Conservation (phyloP, 2,329 filamentous ascomycete species). For the Penicillium sp. region DNA sequence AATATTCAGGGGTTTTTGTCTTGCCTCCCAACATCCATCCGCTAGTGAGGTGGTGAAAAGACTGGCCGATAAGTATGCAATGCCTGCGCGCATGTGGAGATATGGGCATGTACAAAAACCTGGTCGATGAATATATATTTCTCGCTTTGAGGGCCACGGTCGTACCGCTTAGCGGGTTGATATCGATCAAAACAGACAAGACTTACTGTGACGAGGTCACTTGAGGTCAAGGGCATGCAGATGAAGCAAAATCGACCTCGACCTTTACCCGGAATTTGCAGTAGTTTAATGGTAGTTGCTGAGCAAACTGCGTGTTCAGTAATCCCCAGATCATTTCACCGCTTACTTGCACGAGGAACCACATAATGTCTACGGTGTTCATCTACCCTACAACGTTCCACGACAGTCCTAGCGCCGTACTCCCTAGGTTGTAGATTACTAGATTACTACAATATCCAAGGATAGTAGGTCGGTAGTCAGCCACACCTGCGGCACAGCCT, state of each 20-base stretch:
- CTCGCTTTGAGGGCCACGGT: neutral
- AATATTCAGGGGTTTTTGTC: slow-evolving; percentile 17
- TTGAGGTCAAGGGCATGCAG: slow-evolving; percentile 4
- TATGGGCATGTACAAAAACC: slow-evolving; percentile 57
- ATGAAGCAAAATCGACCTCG: neutral
- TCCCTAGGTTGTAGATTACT: neutral
- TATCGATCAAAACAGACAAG: neutral
- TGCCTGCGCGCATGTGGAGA: slow-evolving; percentile 93
- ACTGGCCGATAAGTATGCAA: slow-evolving; percentile 79
- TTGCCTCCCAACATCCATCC: slow-evolving; percentile 83
- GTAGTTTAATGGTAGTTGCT: neutral
- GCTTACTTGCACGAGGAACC: neutral
- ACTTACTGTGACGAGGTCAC: neutral
- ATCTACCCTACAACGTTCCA: slow-evolving; percentile 3
- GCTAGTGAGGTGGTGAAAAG: slow-evolving; percentile 69
- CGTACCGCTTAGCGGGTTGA: neutral
- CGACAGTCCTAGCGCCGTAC: neutral
- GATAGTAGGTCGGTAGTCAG: slow-evolving; percentile 14
- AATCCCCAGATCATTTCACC: neutral
- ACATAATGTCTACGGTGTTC: neutral
- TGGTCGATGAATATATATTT: neutral
- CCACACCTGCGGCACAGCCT: neutral
- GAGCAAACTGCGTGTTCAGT: too few relatives aligned
- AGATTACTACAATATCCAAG: neutral
- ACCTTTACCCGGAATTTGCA: neutral